Evolutionary conservation across 2,329 filamentous ascomycete genomes (phyloP), one percentile per base, ranked within the genome.

Genomic region (Calonectria pseudoturangicola): DNA sequence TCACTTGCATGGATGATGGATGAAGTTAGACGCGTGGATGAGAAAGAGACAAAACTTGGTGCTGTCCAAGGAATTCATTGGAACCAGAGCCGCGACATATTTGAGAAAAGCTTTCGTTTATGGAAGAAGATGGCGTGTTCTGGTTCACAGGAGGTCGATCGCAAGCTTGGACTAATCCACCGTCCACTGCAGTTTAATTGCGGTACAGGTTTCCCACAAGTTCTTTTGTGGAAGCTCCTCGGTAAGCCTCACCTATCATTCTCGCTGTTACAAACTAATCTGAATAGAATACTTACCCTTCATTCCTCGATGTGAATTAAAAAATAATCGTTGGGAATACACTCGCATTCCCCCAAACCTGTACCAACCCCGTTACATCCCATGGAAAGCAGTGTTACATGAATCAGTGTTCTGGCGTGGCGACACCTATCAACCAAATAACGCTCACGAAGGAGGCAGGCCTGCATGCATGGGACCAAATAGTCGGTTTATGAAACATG

Each of bases 1-100:
- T 28, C 48, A 12, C 27, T 51, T 7, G 48, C 48, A 8, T 51
- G 48, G 48, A 51, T 51, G 48, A 51, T 51, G 16, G 48, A 51
- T 16, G 48, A 51, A 28, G 3, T 51, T 18, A 30, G 12, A n/a
- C 12, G 5, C 8, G 27, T 30, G 15, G 48, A 51, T 16, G 7
- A 18, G 27, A 9, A 8, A 18, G 48, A 51, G 13, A 4, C 5
- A 7, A n/a, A 16, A 18, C 4, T 8, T 13, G 5, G 27, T 33
- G 4, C 30, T 9, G 4, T 33, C 5, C 30, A 33, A 8, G 7
- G 4, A 30, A 8, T 30, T 2, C 5, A 51, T 9, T 28, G 27
- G 48, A 30, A 51, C 21, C 28, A 27, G 12, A 12, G 43, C 7
- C 43, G n/a, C 18, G 8, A n/a, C 15, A 15, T 43, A 6, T 45